phyloP scores from a whole-genome alignment of 257 asterid genomes.

The Ilex aquifolium region DNA sequence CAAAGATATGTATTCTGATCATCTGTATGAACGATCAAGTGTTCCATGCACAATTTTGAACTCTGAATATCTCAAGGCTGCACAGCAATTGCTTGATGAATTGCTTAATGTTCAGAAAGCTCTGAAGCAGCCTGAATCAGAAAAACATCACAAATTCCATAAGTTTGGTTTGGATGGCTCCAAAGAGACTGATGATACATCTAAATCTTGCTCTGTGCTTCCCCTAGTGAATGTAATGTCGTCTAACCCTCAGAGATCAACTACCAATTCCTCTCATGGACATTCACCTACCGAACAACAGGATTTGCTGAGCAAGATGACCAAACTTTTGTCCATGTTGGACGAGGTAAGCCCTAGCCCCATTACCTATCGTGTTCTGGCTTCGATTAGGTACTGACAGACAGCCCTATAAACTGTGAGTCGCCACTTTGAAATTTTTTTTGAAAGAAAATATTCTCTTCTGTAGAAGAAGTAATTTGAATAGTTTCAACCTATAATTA shows the following conservation, averaged over 20 bases:
- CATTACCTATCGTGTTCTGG: background rate
- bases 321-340: constrained; percentile 49
- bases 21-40: constrained; percentile 23
- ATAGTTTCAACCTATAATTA: too few species aligned
- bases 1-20: constrained; percentile 20
- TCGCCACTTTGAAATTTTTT: too few species aligned
- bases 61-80: constrained; percentile 57
- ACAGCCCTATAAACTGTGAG: too few species aligned
- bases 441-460: too few species aligned
- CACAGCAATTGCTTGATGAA: constrained; percentile 60
- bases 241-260: constrained; percentile 27
- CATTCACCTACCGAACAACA: constrained; percentile 46
- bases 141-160: constrained; percentile 20
- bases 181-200: constrained; percentile 25
- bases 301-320: constrained; percentile 54
- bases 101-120: constrained; percentile 43
- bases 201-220: constrained; percentile 18
- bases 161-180: constrained; percentile 22
- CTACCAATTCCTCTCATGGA: constrained; percentile 20
- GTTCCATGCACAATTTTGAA: constrained; percentile 27
- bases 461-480: too few species aligned
- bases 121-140: constrained; percentile 19
- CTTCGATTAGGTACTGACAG: too few species aligned
- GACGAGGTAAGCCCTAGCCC: constrained; percentile 44
- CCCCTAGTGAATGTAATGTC: background rate